Percentiles rank a stretch among this genome's conserved stretches.
Evolutionary conservation across 345 rosid species (phyloP).

Genomic region (Firmiana major): DNA sequence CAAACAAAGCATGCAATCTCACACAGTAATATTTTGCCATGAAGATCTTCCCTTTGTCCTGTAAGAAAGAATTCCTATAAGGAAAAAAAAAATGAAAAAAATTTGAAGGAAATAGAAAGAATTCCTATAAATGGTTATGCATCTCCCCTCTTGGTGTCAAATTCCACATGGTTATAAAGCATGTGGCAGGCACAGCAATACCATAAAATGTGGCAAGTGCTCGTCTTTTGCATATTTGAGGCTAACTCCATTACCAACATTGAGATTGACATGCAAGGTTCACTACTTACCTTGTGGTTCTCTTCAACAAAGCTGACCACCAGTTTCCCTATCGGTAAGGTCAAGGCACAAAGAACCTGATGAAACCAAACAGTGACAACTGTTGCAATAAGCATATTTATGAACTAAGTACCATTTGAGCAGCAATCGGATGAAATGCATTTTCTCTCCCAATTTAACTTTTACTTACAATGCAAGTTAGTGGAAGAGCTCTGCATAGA

Average conservation of each 20-base stretch:
- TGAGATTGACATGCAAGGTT: neutral
- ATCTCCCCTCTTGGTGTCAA: neutral
- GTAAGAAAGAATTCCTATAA: conserved; percentile 5
- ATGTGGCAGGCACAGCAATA: neutral
- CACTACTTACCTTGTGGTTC: conserved; percentile 58
- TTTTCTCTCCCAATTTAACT: neutral
- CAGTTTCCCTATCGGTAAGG: conserved; percentile 64
- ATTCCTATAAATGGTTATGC: neutral
- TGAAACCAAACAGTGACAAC: conserved; percentile 12
- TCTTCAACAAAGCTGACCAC: conserved; percentile 64
- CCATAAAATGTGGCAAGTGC: neutral
- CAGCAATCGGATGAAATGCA: neutral
- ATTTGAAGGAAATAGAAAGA: neutral
- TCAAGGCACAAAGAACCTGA: conserved; percentile 69
- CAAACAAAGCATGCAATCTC: conserved; percentile 70
- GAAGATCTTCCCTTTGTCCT: conserved; percentile 78
- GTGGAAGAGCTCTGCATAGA: conserved; percentile 52
- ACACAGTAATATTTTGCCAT: conserved; percentile 95
- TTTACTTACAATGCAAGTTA: conserved; percentile 61
- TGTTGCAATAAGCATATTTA: neutral
- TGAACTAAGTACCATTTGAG: neutral
- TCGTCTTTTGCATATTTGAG: neutral
- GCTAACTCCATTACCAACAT: neutral
- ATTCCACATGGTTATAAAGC: neutral
- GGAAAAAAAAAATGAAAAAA: neutral